Percentiles rank a stretch among this genome's conserved stretches.
phyloP scores from a whole-genome alignment of 768 basidiomycete species.

The Agaricus sinodeliciosus region DNA sequence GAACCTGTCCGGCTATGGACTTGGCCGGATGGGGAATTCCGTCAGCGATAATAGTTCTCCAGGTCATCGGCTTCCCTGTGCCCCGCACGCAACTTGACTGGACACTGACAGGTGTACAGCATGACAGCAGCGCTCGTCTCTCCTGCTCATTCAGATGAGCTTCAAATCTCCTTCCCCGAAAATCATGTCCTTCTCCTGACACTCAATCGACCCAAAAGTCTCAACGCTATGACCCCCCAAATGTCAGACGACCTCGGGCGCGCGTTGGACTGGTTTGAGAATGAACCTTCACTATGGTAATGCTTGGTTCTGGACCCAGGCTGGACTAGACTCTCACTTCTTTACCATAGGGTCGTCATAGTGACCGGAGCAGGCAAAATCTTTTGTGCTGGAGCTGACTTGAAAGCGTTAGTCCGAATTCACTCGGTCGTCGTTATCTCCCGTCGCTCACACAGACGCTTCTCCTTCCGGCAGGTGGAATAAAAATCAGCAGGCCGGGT shows the following conservation, averaged over 20 bases:
- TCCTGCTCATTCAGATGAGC: constrained; percentile 28
- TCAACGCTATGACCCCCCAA: constrained; percentile 68
- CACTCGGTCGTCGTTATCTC: neutral
- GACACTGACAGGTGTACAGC: neutral
- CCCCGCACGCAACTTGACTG: neutral
- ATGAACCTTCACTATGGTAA: constrained; percentile 66
- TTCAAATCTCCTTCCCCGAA: constrained; percentile 30
- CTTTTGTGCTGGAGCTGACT: constrained; percentile 79
- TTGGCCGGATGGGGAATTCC: constrained; percentile 6
- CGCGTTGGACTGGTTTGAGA: constrained; percentile 68
- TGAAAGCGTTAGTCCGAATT: constrained; percentile 50
- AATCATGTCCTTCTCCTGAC: constrained; percentile 34
- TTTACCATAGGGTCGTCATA: constrained; percentile 56
- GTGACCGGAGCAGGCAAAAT: constrained; percentile 66
- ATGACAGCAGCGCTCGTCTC: constrained; percentile 18
- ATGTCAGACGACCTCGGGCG: constrained; percentile 47
- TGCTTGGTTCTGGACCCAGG: constrained; percentile 13
- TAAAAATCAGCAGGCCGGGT: constrained; percentile 38
- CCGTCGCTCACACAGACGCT: neutral
- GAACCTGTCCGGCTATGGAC: constrained; percentile 2
- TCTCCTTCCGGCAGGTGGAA: constrained; percentile 46
- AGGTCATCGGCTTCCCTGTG: neutral
- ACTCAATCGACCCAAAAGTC: constrained; percentile 57
- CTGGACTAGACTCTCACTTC: neutral
- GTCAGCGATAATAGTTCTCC: neutral